phyloP scores from a whole-genome alignment of 177 flowering plant genomes.

The Viscum album region DNA sequence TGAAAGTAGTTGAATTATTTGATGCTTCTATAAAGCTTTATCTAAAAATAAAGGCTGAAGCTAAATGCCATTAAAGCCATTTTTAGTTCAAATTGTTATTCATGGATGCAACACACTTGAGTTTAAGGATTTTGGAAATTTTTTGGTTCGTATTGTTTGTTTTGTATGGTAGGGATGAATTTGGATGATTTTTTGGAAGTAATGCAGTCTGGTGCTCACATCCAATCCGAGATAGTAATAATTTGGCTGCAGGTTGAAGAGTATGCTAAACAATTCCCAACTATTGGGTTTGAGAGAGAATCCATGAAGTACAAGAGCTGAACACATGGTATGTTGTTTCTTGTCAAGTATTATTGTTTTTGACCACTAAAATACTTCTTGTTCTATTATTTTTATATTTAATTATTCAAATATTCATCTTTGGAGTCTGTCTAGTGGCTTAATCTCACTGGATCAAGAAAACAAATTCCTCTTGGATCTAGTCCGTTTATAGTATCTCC shows the following conservation, averaged over 20 bases:
- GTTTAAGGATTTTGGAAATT: too few species aligned
- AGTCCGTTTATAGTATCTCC: too few species aligned
- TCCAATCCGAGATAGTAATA: slow-evolving; percentile 66
- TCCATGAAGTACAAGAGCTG: slow-evolving; percentile 82
- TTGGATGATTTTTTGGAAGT: slow-evolving; percentile 74
- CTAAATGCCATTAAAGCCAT: slow-evolving; percentile 37
- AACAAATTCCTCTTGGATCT: too few species aligned
- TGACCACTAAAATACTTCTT: background rate
- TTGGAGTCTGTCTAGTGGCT: too few species aligned
- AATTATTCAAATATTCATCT: too few species aligned
- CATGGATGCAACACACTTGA: too few species aligned
- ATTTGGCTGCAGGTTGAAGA: slow-evolving; percentile 78
- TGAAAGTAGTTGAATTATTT: slow-evolving; percentile 79
- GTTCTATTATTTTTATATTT: too few species aligned
- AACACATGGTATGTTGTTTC: slow-evolving; percentile 15
- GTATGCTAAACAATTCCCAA: slow-evolving; percentile 90
- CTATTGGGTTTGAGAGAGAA: slow-evolving; percentile 84
- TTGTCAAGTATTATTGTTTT: background rate
- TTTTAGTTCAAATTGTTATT: background rate
- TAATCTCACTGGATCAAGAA: too few species aligned
- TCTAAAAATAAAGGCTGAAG: slow-evolving; percentile 60
- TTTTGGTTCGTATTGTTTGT: background rate
- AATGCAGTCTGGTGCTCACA: slow-evolving; percentile 28
- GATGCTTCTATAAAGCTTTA: slow-evolving; percentile 77
- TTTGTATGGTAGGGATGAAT: slow-evolving; percentile 57